A percentile compares a stretch with the other conserved stretches of the same genome.
Conservation (phyloP, 2,329 filamentous ascomycete species). For the Intubia oerlemansii region DNA sequence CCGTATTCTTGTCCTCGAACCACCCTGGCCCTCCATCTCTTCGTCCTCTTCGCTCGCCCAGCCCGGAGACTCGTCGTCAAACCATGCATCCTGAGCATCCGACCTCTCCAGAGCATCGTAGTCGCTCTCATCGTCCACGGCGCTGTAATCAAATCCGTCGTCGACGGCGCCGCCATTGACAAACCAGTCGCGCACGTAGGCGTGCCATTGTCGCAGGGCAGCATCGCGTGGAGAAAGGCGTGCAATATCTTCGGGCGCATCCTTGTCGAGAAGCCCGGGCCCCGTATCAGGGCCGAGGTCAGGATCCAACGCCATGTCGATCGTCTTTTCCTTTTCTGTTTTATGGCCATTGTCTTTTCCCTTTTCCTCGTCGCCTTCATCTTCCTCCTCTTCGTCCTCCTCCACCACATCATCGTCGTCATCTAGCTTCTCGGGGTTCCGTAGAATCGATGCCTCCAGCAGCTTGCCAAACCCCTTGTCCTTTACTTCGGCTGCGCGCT, state of each 20-base stretch:
- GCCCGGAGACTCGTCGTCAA: slow-evolving; percentile 55
- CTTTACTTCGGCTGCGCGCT: slow-evolving; percentile 53
- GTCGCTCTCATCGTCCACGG: slow-evolving; percentile 50
- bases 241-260: too few species aligned
- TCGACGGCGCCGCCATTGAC: slow-evolving; percentile 41
- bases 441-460: slow-evolving; percentile 55
- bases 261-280: too few species aligned
- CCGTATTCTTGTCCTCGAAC: slow-evolving; percentile 11
- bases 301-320: slow-evolving; percentile 27
- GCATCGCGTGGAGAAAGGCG: slow-evolving; percentile 37
- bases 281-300: slow-evolving; percentile 25
- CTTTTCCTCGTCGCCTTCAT: background rate
- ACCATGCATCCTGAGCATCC: slow-evolving; percentile 55
- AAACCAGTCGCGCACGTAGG: slow-evolving; percentile 55
- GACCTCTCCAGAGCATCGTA: slow-evolving; percentile 40
- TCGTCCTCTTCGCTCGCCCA: slow-evolving; percentile 29
- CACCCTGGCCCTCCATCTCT: slow-evolving; percentile 9
- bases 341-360: background rate
- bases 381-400: slow-evolving; percentile 4
- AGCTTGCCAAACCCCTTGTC: slow-evolving; percentile 59
- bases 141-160: slow-evolving; percentile 54
- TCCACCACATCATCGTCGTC: slow-evolving; percentile 1
- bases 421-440: slow-evolving; percentile 4
- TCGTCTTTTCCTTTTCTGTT: slow-evolving; percentile 6
- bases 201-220: slow-evolving; percentile 45